Evolutionary conservation across 371 early-diverging fungal species (phyloP).

Genomic region (Paramicrosporidium saccamoebae): DNA sequence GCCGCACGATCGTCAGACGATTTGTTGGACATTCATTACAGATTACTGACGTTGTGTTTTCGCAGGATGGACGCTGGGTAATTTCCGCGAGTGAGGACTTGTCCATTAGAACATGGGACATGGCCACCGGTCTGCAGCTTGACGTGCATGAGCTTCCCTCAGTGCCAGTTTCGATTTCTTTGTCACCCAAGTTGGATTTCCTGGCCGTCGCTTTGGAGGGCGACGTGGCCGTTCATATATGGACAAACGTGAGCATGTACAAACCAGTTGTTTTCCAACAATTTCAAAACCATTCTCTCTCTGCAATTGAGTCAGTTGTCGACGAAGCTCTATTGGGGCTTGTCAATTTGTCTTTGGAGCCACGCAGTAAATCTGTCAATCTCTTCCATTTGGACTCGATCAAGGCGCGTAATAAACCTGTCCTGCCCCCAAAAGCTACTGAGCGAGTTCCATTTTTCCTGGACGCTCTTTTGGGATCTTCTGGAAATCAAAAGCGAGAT

Average conservation of each 20-base stretch:
- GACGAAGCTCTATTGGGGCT: too few species aligned
- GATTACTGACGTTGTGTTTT: slow-evolving; percentile 57
- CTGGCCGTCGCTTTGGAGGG: slow-evolving; percentile 67
- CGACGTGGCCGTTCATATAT: slow-evolving; percentile 56
- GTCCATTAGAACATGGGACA: slow-evolving; percentile 72
- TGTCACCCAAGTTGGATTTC: slow-evolving; percentile 65
- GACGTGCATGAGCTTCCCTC: slow-evolving; percentile 38
- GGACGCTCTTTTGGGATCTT: slow-evolving; percentile 22
- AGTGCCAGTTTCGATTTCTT: slow-evolving; percentile 40
- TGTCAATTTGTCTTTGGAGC: slow-evolving; percentile 43
- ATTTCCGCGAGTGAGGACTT: slow-evolving; percentile 44
- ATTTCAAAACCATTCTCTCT: slow-evolving; percentile 3
- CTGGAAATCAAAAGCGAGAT: slow-evolving; percentile 7
- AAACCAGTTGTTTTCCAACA: slow-evolving; percentile 17
- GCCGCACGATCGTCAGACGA: slow-evolving; percentile 36
- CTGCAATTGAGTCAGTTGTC: slow-evolving; percentile 21
- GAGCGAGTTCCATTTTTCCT: slow-evolving; percentile 78
- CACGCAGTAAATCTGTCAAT: slow-evolving; percentile 59
- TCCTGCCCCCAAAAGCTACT: slow-evolving; percentile 44
- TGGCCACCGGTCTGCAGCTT: slow-evolving; percentile 56
- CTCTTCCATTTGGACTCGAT: slow-evolving; percentile 55
- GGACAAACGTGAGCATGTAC: slow-evolving; percentile 54
- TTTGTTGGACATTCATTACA: slow-evolving; percentile 55
- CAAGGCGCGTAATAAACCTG: slow-evolving; percentile 73
- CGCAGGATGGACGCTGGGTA: slow-evolving; percentile 70